phyloP scores from a whole-genome alignment of 306 rosid species.

The Datisca glomerata region DNA sequence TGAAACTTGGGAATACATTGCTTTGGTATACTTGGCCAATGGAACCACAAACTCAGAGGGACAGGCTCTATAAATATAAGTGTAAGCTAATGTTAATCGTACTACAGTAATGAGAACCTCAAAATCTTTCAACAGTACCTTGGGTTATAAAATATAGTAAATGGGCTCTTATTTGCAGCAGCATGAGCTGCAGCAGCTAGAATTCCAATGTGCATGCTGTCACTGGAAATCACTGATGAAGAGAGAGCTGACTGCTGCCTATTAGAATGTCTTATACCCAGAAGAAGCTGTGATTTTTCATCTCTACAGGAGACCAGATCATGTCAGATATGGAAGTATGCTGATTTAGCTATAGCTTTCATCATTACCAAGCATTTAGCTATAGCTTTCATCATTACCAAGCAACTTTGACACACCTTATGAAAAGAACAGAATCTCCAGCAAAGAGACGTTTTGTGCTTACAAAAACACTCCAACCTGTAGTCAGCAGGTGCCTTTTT shows the following conservation, averaged over 20 bases:
- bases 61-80: constrained; percentile 86
- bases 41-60: constrained; percentile 95
- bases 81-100: no score
- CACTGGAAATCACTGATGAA: constrained; percentile 96
- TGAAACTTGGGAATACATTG: constrained; percentile 85
- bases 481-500: constrained; percentile 87
- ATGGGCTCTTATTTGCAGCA: constrained; percentile 87
- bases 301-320: constrained; percentile 38
- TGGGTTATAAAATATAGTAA: constrained; percentile 91
- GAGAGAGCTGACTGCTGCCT: constrained; percentile 91
- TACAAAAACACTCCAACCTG: constrained; percentile 98
- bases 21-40: constrained; percentile 81
- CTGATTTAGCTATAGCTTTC: no score
- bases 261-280: constrained; percentile 77
- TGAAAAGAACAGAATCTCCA: constrained; percentile 97
- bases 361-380: no score
- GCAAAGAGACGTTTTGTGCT: constrained; percentile 93
- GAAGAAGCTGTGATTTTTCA: constrained; percentile 83
- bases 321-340: constrained; percentile 7
- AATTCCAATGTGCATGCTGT: constrained; percentile 98
- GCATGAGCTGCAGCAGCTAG: constrained; percentile 99
- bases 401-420: constrained; percentile 43
- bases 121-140: constrained; percentile 36
- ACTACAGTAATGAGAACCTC: not conserved
- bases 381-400: no score